These are phyloP conservation scores for Cyclotella baltica DNA, from an alignment of 108 stramenopile genomes.

Conservation along the genomic window DNA sequence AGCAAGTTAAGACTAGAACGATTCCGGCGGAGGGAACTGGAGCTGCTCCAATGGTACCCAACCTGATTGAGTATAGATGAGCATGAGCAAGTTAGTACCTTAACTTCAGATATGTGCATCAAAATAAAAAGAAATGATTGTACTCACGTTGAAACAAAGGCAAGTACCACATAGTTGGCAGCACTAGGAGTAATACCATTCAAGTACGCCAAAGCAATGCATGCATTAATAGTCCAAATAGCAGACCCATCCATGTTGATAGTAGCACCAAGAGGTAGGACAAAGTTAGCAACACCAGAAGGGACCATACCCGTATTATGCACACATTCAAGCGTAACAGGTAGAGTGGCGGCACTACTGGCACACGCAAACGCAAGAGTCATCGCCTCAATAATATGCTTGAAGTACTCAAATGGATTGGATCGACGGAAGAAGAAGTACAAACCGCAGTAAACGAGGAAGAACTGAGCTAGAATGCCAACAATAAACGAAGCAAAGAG, in stretches of 20 bases:
- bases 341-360: conserved; percentile 52
- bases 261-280: conserved; percentile 47
- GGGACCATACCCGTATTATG: conserved; percentile 35
- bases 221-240: conserved; percentile 28
- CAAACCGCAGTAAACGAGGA: conserved; percentile 29
- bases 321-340: conserved; percentile 36
- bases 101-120: too few species aligned
- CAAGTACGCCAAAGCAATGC: conserved; percentile 44
- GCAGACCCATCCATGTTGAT: conserved; percentile 51
- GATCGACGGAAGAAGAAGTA: too few species aligned
- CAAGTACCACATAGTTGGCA: conserved; percentile 27
- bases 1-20: conserved; percentile 19
- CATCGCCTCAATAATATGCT: conserved; percentile 28
- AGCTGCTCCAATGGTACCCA: conserved; percentile 49
- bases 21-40: conserved; percentile 44
- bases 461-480: conserved; percentile 27
- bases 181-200: conserved; percentile 36
- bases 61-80: neutral
- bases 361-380: conserved; percentile 46
- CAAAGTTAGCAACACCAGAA: conserved; percentile 38
- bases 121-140: neutral
- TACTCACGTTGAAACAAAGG: conserved; percentile 4
- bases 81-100: too few species aligned
- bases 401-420: too few species aligned
- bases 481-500: conserved; percentile 23